Base-by-base conservation (phyloP, 2,329 filamentous ascomycete species). In the Reticulascus tulasneorum region DNA sequence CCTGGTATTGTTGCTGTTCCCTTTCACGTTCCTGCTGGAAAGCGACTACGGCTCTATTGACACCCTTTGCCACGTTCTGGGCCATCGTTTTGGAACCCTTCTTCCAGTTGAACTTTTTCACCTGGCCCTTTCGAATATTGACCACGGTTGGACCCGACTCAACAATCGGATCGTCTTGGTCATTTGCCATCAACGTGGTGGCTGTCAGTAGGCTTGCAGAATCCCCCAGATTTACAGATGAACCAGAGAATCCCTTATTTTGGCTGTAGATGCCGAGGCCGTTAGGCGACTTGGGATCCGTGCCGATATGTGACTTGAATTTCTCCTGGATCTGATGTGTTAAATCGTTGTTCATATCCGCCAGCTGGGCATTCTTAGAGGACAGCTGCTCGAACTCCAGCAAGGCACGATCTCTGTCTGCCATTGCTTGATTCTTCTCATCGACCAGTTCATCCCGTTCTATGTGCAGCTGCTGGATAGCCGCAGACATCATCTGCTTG, bases 101-200 rank as follows among this genome's bases (percentile, higher is more conserved):
- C 74, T 96, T 95, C 90, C 93, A 97, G 66, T 95, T 95, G 66
- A 96, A 96, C 60, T 96, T 97, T 68, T 89, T 94, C 35, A 84
- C 81, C 56, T 95, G 89, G 20, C 86, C 89, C 66, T 96, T 97
- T 51, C 89, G 82, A 45, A 97, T 94, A 52, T 93, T 94, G 42
- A 97, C 86, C 22, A 97, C 86, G 42, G 94, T 93, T n/a, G 93
- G 90, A 3, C 87, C 85, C 19, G 80, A 72, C 45, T 79, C 75
- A n/a, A 79, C 60, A 37, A 79, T 71, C 0, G 71, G 72, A 25
- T 93, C 88, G 29, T 86, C 84, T 13, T 77, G 73, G 44, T 81
- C 77, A 9, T 75, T 69, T 16, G 73, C 69, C 33, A 83, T 68
- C 49, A 81, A 57, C 0, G 81, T 82, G 4, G 76, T 64, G 8